These are phyloP conservation scores for Hamigera avellanea DNA, from an alignment of 495 filamentous ascomycete species.

Conservation along the genomic window DNA sequence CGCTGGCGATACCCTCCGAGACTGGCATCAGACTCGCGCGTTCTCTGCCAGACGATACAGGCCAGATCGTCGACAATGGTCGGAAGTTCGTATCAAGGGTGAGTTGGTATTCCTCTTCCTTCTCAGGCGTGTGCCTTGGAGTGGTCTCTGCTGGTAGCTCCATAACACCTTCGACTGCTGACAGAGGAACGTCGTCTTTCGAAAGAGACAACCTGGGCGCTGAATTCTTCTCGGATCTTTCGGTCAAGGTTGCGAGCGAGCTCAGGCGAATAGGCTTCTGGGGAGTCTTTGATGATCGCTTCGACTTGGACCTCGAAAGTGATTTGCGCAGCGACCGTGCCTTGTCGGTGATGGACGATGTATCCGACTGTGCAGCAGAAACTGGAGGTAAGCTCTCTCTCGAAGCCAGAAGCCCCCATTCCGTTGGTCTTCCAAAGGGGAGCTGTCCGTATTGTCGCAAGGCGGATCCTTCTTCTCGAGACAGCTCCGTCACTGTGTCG, in stretches of 20 bases:
- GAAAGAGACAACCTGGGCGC: constrained; percentile 8
- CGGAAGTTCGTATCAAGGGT: constrained; percentile 19
- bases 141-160: constrained; percentile 31
- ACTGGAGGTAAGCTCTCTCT: constrained; percentile 22
- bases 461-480: constrained; percentile 20
- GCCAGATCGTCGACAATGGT: constrained; percentile 24
- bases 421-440: constrained; percentile 26
- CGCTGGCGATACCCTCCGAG: constrained; percentile 10
- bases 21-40: constrained; percentile 17
- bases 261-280: constrained; percentile 14
- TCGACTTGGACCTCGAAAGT: constrained; percentile 19
- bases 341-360: constrained; percentile 16
- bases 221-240: constrained; percentile 8
- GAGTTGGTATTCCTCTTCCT: constrained; percentile 12
- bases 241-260: constrained; percentile 21
- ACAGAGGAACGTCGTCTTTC: constrained; percentile 23
- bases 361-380: constrained; percentile 11
- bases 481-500: constrained; percentile 28
- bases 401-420: constrained; percentile 34
- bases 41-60: constrained; percentile 12
- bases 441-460: constrained; percentile 27
- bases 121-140: constrained; percentile 31
- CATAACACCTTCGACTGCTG: constrained; percentile 28
- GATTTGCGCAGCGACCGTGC: constrained; percentile 21
- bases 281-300: constrained; percentile 13